Percentiles rank a stretch among this genome's conserved stretches.
Evolutionary conservation across 2,329 filamentous ascomycete species (phyloP).

Genomic region (Nakataea oryzae): DNA sequence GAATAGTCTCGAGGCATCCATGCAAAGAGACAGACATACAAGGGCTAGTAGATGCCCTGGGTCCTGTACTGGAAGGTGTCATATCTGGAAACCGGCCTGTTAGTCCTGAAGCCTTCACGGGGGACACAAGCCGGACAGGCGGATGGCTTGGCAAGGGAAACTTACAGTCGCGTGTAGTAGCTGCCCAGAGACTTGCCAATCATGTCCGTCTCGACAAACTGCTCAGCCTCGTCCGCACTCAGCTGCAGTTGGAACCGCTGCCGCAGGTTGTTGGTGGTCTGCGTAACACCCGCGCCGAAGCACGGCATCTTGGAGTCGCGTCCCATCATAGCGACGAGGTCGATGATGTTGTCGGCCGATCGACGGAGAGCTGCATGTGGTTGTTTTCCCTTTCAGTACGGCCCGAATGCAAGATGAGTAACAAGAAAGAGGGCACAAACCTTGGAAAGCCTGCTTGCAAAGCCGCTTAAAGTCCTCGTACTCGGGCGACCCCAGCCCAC

Average conservation of each 20-base stretch:
- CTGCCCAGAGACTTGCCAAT: slow-evolving; percentile 74
- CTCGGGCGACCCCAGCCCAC: slow-evolving; percentile 57
- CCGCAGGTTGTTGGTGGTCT: slow-evolving; percentile 58
- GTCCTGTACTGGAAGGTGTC: slow-evolving; percentile 83
- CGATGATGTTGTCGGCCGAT: slow-evolving; percentile 71
- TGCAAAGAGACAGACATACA: not conserved
- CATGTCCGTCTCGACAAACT: slow-evolving; percentile 70
- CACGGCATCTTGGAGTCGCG: slow-evolving; percentile 77
- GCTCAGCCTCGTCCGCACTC: slow-evolving; percentile 71
- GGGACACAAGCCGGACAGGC: not conserved
- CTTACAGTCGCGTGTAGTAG: slow-evolving; percentile 78
- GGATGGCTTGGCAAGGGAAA: slow-evolving; percentile 3
- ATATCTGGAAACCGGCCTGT: slow-evolving; percentile 40
- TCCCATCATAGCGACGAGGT: slow-evolving; percentile 77
- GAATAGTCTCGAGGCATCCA: not conserved
- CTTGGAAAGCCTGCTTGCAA: slow-evolving; percentile 78
- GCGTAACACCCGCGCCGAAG: slow-evolving; percentile 62
- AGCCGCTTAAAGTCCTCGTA: slow-evolving; percentile 68
- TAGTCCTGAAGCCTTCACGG: slow-evolving; percentile 2
- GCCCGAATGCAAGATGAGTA: not conserved
- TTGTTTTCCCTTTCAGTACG: slow-evolving; percentile 3
- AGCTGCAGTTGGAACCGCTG: slow-evolving; percentile 74
- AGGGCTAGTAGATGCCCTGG: slow-evolving; percentile 66
- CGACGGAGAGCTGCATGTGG: slow-evolving; percentile 49
- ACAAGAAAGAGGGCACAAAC: slow-evolving; percentile 25